Base-by-base conservation (phyloP, 1,284 basidiomycete species). In the Ganoderma multipileum region DNA sequence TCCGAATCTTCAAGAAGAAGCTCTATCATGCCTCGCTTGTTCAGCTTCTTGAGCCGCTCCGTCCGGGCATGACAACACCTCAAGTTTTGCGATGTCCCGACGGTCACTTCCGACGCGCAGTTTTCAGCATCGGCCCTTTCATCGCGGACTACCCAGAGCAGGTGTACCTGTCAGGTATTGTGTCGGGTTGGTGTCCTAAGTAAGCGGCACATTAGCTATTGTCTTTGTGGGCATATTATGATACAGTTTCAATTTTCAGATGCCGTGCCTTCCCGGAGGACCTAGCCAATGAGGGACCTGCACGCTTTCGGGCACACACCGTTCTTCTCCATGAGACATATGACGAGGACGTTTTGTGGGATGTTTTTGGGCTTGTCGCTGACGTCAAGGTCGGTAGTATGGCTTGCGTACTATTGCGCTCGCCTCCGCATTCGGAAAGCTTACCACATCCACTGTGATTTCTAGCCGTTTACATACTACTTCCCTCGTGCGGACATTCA, bases 401-500 rank as follows among this genome's bases (percentile, higher is more conserved):
- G n/a, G n/a, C n/a, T n/a, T n/a, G n/a, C n/a, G n/a, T n/a, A n/a
- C n/a, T n/a, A n/a, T n/a, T n/a, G n/a, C n/a, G n/a, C n/a, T n/a
- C n/a, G n/a, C n/a, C n/a, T n/a, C n/a, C n/a, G n/a, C n/a, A n/a
- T n/a, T n/a, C n/a, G n/a, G n/a, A n/a, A n/a, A n/a, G n/a, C n/a
- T n/a, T n/a, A n/a, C n/a, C n/a, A n/a, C n/a, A n/a, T 39, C 38
- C 5, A 9, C 38, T 39, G 11, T 11, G 9, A 39, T 11, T 39
- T 39, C 38, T 8, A 50, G 44, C 44, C 44, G 3, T 50, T 50
- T 3, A 50, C 44, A 2, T 18, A 28, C 2, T 18, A 42, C 16
- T 69, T 69, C 30, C 68, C 68, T 11, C 50, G 68, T 5, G 64
- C 68, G 0, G 64, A 69, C 41, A 69, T 69, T 3, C 54, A 69